Evolutionary conservation across 106 monocot genomes (phyloP).

Genomic region (Dioscorea dumetorum): DNA sequence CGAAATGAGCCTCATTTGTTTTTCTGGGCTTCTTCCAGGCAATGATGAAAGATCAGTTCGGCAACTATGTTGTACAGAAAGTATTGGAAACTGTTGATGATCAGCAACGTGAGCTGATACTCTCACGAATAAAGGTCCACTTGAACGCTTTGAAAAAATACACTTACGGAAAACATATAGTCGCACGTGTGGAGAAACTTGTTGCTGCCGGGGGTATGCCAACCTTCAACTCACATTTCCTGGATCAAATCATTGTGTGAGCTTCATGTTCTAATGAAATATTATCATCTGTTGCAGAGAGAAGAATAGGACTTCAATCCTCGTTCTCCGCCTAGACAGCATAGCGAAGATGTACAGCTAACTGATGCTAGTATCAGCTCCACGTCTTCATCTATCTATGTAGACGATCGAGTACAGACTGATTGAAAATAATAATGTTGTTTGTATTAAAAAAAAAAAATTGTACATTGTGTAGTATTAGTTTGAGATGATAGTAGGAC

Average conservation of each 20-base stretch:
- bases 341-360: slow-evolving; percentile 55
- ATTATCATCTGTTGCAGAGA: slow-evolving; percentile 35
- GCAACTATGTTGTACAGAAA: slow-evolving; percentile 91
- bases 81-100: slow-evolving; percentile 83
- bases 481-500: slow-evolving; percentile 13
- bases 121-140: slow-evolving; percentile 78
- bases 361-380: slow-evolving; percentile 35
- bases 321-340: slow-evolving; percentile 30
- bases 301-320: slow-evolving; percentile 62
- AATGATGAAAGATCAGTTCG: slow-evolving; percentile 98
- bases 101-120: slow-evolving; percentile 70
- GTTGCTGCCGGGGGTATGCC: slow-evolving; percentile 74
- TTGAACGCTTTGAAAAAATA: slow-evolving; percentile 82
- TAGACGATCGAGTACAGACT: slow-evolving; percentile 14
- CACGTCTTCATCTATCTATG: slow-evolving; percentile 15
- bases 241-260: neutral
- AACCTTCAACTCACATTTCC: neutral
- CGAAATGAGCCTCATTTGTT: neutral
- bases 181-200: slow-evolving; percentile 93
- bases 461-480: slow-evolving; percentile 40
- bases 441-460: slow-evolving; percentile 20
- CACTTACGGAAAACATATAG: slow-evolving; percentile 92
- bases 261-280: neutral
- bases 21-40: slow-evolving; percentile 29
- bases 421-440: slow-evolving; percentile 29